Evolutionary conservation across 768 basidiomycete species (phyloP), one percentile per base, ranked within the genome.

Genomic region (Kwoniella dendrophila): DNA sequence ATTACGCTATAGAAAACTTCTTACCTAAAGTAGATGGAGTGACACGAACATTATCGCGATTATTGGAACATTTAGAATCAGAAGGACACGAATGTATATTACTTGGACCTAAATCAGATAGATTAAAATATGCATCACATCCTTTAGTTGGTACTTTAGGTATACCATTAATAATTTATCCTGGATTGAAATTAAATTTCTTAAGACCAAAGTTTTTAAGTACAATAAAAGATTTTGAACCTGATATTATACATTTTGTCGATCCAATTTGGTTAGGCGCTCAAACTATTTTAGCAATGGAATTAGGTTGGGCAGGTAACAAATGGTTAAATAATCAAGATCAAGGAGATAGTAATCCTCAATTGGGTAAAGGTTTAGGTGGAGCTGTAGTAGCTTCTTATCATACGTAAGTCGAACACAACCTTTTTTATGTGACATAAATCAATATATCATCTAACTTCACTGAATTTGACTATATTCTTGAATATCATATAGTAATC

Each of bases 211-310:
- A 74, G 47, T 81, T 83, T 63, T 64, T 83, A 56, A 63, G 70
- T 22, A 62, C 66, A 7, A 78, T 81, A 33, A 68, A 70, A 29
- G 77, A 80, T 38, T 80, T 79, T 48, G 74, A 79, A 54, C 82
- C 82, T 0, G 81, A 83, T 56, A 80, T 83, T 1, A 75, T 82
- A 5, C 81, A 82, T 59, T 79, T 83, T 56, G 80, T 81, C 43
- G 82, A 83, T 71, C 82, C 82, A 2, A 82, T 83, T 41, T 83
- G 82, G 82, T 79, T 83, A 3, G 82, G 82, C 18, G 82, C 80
- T 0, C 82, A 83, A 56, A 77, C 78, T 11, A 74, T 82, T n/a
- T 69, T 79, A 59, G 81, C 80, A 1, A 71, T 81, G 72, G 76
- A 80, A 58, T 59, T 79, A 14, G 79, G 80, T 14, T 82, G 77